Base-by-base conservation (phyloP, 2,329 filamentous ascomycete genomes). In the Ceratocystis variospora region DNA sequence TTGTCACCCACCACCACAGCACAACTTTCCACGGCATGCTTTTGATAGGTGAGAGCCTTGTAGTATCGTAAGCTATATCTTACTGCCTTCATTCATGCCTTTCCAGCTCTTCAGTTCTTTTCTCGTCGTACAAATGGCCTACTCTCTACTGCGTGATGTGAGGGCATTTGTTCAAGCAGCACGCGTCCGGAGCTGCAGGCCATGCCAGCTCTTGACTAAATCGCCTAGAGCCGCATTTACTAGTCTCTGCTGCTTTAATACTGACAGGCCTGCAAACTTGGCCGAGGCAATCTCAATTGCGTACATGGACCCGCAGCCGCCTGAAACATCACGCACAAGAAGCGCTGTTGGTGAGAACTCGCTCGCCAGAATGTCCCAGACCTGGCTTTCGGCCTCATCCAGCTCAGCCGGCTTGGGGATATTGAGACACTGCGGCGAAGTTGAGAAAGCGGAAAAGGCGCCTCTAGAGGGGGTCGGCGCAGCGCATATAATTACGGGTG, bases 281-380 rank as follows among this genome's bases (percentile, higher is more conserved):
- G 84, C 80, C 6, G 87, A 89, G 61, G 85, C 81, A 70, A 94
- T 85, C 71, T 92, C 87, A 70, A 95, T 87, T 66, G 85, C 87
- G 77, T 94, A 94, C 90, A 94, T 94, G 72, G 86, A 89, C 8
- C 89, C 89, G 76, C 89, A 95, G 37, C 89, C 89, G 67, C 90
- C 89, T 28, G 87, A 90, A 63, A 94, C 84, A 76, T 95, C 89
- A 74, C 87, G 86, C 8, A 94, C 88, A 74, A 85, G 75, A 31
- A 85, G 75, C 67, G 80, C 75, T 0, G 78, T 79, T 0, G 82
- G 81, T 1, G 73, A 69, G 66, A 84, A 81, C 71, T 80, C 80
- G 5, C 75, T 74, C 19, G 74, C 70, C 64, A 85, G 76, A 62
- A 79, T 76, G 67, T 81, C 79, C 76, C 83, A 87, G 71, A 88